A percentile compares a stretch with the other conserved stretches of the same genome.
Conservation (phyloP, 495 filamentous ascomycete species). For the Rusavskia elegans region DNA sequence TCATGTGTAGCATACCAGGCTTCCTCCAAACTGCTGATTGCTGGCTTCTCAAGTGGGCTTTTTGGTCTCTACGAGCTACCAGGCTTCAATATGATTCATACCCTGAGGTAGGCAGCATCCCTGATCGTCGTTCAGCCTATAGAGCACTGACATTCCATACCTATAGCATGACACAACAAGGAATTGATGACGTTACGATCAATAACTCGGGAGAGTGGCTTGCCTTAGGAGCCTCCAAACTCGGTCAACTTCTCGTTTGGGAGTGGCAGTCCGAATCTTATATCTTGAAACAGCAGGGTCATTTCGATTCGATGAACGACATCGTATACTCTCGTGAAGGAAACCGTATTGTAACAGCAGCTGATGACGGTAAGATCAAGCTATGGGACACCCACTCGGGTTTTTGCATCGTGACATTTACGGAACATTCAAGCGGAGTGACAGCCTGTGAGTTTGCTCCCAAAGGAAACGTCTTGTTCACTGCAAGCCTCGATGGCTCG, state of each 20-base stretch:
- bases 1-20: slow-evolving; percentile 80
- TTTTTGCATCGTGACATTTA: slow-evolving; percentile 96
- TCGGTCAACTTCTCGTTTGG: slow-evolving; percentile 92
- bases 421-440: slow-evolving; percentile 86
- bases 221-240: slow-evolving; percentile 90
- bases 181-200: slow-evolving; percentile 83
- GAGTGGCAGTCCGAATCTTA: slow-evolving; percentile 99
- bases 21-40: slow-evolving; percentile 70
- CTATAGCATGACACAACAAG: slow-evolving; percentile 80
- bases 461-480: slow-evolving; percentile 88
- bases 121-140: neutral
- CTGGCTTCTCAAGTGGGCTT: slow-evolving; percentile 86
- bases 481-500: slow-evolving; percentile 83
- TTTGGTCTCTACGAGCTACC: slow-evolving; percentile 92
- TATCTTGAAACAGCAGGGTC: slow-evolving; percentile 92
- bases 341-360: slow-evolving; percentile 76
- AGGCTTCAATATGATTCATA: slow-evolving; percentile 93
- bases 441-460: slow-evolving; percentile 93
- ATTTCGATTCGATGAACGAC: slow-evolving; percentile 92
- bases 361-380: slow-evolving; percentile 95
- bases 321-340: slow-evolving; percentile 88
- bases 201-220: slow-evolving; percentile 94
- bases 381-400: slow-evolving; percentile 94
- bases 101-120: slow-evolving; percentile 35
- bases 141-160: slow-evolving; percentile 1